Conservation (phyloP, 306 rosid genomes). For the Abrus precatorius region DNA sequence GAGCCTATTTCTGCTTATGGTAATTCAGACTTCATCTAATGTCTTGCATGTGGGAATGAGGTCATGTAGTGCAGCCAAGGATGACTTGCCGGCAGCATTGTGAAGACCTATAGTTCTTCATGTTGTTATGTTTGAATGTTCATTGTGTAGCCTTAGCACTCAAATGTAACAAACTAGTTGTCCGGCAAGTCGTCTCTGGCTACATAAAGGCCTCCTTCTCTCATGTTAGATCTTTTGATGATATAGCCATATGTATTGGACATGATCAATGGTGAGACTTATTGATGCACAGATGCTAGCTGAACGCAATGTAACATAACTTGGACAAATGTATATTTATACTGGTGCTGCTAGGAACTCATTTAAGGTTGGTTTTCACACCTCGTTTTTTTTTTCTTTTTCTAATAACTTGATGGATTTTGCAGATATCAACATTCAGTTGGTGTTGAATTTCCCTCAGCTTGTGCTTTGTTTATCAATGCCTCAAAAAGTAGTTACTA, state of each 20-base stretch:
- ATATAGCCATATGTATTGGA: slow-evolving; percentile 41
- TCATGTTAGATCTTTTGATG: slow-evolving; percentile 79
- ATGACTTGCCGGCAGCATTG: slow-evolving; percentile 87
- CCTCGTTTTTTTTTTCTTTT: slow-evolving; percentile 16
- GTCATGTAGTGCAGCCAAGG: slow-evolving; percentile 93
- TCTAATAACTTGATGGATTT: slow-evolving; percentile 20
- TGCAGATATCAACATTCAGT: slow-evolving; percentile 40
- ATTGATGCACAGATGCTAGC: slow-evolving; percentile 6
- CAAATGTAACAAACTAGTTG: background rate
- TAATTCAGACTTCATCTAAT: slow-evolving; percentile 55
- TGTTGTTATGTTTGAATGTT: background rate
- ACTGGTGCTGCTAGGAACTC: slow-evolving; percentile 1
- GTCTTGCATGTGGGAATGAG: slow-evolving; percentile 96
- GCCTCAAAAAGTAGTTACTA: slow-evolving; percentile 18
- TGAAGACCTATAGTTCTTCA: background rate
- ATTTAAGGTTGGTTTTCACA: background rate
- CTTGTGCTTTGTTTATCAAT: slow-evolving; percentile 8
- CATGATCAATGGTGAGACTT: slow-evolving; percentile 12
- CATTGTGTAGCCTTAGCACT: background rate
- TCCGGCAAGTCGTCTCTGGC: slow-evolving; percentile 95
- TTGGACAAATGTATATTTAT: background rate
- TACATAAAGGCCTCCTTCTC: slow-evolving; percentile 67
- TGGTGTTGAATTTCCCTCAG: background rate
- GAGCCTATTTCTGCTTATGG: slow-evolving; percentile 11
- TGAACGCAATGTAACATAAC: background rate